These are phyloP conservation scores for Venustampulla echinocandica DNA, from an alignment of 495 filamentous ascomycete species.

Conservation along the genomic window DNA sequence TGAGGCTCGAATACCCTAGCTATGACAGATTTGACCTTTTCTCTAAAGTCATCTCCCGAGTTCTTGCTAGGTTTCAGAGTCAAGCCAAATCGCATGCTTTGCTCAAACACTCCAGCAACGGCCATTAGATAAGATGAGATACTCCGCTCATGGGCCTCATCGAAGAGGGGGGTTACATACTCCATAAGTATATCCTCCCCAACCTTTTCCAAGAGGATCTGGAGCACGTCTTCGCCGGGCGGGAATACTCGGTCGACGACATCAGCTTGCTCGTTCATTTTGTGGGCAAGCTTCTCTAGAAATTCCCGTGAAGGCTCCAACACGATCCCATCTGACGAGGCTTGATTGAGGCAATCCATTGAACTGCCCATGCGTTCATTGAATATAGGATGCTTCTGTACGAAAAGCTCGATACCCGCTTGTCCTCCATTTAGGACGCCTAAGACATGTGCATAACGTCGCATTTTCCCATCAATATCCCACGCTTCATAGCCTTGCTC, in stretches of 20 bases:
- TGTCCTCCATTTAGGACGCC: slow-evolving; percentile 72
- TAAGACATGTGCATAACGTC: slow-evolving; percentile 78
- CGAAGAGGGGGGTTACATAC: slow-evolving; percentile 78
- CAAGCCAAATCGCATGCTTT: slow-evolving; percentile 66
- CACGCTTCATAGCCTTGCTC: slow-evolving; percentile 83
- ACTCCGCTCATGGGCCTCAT: slow-evolving; percentile 74
- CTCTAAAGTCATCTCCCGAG: slow-evolving; percentile 45
- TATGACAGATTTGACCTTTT: slow-evolving; percentile 51
- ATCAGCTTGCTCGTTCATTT: slow-evolving; percentile 75
- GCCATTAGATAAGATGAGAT: slow-evolving; percentile 77
- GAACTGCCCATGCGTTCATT: slow-evolving; percentile 66
- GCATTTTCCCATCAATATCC: slow-evolving; percentile 84
- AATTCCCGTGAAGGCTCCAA: slow-evolving; percentile 73
- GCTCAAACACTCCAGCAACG: slow-evolving; percentile 78
- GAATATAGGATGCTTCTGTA: slow-evolving; percentile 79
- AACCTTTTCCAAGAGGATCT: slow-evolving; percentile 71
- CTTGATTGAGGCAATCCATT: slow-evolving; percentile 71
- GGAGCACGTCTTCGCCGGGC: slow-evolving; percentile 58
- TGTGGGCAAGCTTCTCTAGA: slow-evolving; percentile 61
- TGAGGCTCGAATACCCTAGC: slow-evolving; percentile 78
- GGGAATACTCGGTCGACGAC: slow-evolving; percentile 85
- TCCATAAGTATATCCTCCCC: slow-evolving; percentile 78
- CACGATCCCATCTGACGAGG: slow-evolving; percentile 50
- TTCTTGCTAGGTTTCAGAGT: slow-evolving; percentile 50
- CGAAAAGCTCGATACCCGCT: slow-evolving; percentile 72